Percentiles rank a stretch among this genome's conserved stretches.
Evolutionary conservation across 345 rosid genomes (phyloP).

Genomic region (Euphorbia pulcherrima): DNA sequence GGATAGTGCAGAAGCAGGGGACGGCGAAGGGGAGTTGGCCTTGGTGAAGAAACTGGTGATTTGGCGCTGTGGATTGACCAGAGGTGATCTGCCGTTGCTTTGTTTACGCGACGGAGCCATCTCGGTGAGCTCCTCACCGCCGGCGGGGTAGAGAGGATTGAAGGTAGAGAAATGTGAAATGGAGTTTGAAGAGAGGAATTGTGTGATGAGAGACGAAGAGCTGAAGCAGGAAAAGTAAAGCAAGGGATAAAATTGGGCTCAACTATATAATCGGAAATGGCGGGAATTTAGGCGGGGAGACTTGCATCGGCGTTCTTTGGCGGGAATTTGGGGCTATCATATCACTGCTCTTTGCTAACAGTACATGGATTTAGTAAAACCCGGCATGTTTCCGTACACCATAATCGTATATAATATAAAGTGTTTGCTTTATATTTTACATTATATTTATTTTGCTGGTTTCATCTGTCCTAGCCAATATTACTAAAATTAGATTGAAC

Average conservation of each 20-base stretch:
- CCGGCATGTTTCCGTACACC: too few relatives aligned
- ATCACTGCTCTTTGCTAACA: not conserved
- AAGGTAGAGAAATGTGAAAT: not conserved
- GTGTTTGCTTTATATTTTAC: too few relatives aligned
- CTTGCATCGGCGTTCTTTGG: conserved; percentile 19
- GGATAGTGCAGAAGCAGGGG: conserved; percentile 38
- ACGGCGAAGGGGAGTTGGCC: conserved; percentile 39
- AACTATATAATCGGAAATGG: not conserved
- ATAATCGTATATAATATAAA: too few relatives aligned
- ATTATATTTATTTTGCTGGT: too few relatives aligned
- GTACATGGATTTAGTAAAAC: too few relatives aligned
- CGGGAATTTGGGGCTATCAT: conserved; percentile 11
- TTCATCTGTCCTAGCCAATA: too few relatives aligned
- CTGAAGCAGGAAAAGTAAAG: not conserved
- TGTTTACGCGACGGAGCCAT: conserved; percentile 80
- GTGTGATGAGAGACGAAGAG: not conserved
- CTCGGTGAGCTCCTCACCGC: not conserved
- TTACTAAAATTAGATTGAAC: too few relatives aligned
- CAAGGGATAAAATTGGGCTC: not conserved
- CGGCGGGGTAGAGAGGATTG: not conserved
- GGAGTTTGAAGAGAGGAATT: not conserved
- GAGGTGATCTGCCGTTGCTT: conserved; percentile 76
- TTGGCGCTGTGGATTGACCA: conserved; percentile 83
- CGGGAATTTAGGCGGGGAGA: conserved; percentile 17
- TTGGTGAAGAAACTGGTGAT: conserved; percentile 83